phyloP scores from a whole-genome alignment of 2,329 filamentous ascomycete species.

The Sclerotinia sclerotiorum region DNA sequence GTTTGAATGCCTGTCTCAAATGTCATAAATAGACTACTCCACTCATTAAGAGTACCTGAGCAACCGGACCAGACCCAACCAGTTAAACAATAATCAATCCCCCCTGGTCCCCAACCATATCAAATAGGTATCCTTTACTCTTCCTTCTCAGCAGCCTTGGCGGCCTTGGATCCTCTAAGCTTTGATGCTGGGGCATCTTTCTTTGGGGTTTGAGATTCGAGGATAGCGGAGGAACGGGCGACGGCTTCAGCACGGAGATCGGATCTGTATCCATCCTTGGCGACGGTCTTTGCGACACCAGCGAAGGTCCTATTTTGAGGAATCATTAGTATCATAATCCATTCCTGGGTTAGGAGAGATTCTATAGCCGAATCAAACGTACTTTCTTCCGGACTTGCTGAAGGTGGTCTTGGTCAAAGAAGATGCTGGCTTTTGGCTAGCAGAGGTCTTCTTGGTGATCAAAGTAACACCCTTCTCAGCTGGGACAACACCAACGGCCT shows the following conservation, averaged over 20 bases:
- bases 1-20: slow-evolving; percentile 9
- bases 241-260: slow-evolving; percentile 78
- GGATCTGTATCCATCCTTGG: slow-evolving; percentile 81
- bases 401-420: slow-evolving; percentile 65
- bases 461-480: slow-evolving; percentile 76
- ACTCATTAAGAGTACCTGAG: slow-evolving; percentile 18
- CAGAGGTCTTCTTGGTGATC: slow-evolving; percentile 78
- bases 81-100: slow-evolving; percentile 23
- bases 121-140: slow-evolving; percentile 37
- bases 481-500: slow-evolving; percentile 77
- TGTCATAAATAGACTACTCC: slow-evolving; percentile 18
- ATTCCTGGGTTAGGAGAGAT: not conserved
- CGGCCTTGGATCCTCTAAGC: slow-evolving; percentile 76
- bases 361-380: slow-evolving; percentile 44
- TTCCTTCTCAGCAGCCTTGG: slow-evolving; percentile 62
- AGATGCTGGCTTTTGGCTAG: slow-evolving; percentile 71
- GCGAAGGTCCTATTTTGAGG: slow-evolving; percentile 71
- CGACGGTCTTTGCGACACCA: slow-evolving; percentile 76
- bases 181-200: slow-evolving; percentile 75
- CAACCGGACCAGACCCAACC: slow-evolving; percentile 28
- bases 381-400: slow-evolving; percentile 78
- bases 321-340: not conserved
- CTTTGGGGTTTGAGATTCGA: slow-evolving; percentile 72
- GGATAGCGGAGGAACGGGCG: slow-evolving; percentile 82
- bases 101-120: slow-evolving; percentile 30